A percentile compares a stretch with the other conserved stretches of the same genome.
Evolutionary conservation across 2,329 filamentous ascomycete species (phyloP).

Genomic region (Pseudocercospora musae): DNA sequence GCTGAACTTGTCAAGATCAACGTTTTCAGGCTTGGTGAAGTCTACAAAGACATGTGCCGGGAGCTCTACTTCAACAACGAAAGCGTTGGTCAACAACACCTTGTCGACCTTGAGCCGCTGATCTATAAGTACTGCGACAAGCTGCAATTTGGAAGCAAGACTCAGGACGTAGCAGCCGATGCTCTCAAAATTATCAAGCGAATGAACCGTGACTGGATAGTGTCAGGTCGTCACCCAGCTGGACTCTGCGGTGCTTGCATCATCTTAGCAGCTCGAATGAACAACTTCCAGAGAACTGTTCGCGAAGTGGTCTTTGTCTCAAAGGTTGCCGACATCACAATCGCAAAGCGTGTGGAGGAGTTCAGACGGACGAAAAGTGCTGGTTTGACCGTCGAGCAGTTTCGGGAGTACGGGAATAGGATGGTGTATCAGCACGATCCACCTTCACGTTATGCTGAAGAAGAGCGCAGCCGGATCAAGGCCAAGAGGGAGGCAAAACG

Average conservation of each 20-base stretch:
- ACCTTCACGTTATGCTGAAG: slow-evolving; percentile 72
- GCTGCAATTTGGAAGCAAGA: slow-evolving; percentile 82
- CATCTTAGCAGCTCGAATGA: slow-evolving; percentile 93
- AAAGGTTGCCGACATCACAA: slow-evolving; percentile 90
- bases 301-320: slow-evolving; percentile 97
- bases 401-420: slow-evolving; percentile 64
- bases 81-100: slow-evolving; percentile 52
- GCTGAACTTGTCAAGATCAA: slow-evolving; percentile 82
- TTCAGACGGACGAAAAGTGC: slow-evolving; percentile 86
- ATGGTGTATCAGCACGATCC: slow-evolving; percentile 75
- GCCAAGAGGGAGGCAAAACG: slow-evolving; percentile 33
- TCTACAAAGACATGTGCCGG: slow-evolving; percentile 79
- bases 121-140: slow-evolving; percentile 88
- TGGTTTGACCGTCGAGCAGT: slow-evolving; percentile 81
- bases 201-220: slow-evolving; percentile 98
- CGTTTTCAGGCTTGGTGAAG: slow-evolving; percentile 85
- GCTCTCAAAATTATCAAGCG: slow-evolving; percentile 82
- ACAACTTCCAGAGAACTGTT: slow-evolving; percentile 91
- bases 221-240: slow-evolving; percentile 85
- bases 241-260: slow-evolving; percentile 93
- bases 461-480: slow-evolving; percentile 45
- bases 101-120: slow-evolving; percentile 78
- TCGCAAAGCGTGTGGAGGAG: slow-evolving; percentile 85
- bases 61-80: slow-evolving; percentile 58
- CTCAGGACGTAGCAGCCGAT: slow-evolving; percentile 80